Percentiles rank a stretch among this genome's conserved stretches.
Conservation (phyloP, 306 rosid genomes). For the Quillaja saponaria region DNA sequence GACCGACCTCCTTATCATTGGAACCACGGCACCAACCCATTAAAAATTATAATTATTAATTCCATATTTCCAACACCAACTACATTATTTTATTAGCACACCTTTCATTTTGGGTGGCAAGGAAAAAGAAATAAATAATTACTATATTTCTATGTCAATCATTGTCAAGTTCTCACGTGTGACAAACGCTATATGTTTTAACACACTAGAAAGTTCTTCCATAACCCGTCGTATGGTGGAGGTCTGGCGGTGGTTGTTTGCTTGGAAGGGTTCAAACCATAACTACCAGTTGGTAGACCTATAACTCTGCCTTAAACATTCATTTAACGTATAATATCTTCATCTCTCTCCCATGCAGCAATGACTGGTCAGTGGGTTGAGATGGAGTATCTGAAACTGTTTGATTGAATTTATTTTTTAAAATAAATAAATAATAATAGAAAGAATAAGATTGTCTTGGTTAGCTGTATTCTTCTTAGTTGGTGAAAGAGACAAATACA, state of each 20-base stretch:
- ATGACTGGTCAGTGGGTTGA: not conserved
- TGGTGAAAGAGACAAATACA: conserved; percentile 50
- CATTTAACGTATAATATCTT: conserved; percentile 50
- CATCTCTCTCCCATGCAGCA: not conserved
- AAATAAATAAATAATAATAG: not conserved
- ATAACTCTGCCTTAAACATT: conserved; percentile 54
- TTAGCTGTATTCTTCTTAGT: conserved; percentile 43
- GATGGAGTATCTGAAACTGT: conserved; percentile 1
- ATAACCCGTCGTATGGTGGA: no score
- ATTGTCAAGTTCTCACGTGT: conserved; percentile 63
- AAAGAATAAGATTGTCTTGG: not conserved
- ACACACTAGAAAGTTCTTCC: no score
- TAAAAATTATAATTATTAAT: conserved; percentile 32
- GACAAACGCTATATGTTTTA: conserved; percentile 35
- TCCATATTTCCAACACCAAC: conserved; percentile 61
- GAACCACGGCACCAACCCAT: conserved; percentile 78
- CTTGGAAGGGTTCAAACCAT: conserved; percentile 62
- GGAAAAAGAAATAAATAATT: conserved; percentile 46
- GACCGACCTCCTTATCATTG: conserved; percentile 78
- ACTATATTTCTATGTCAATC: conserved; percentile 47
- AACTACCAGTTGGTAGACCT: conserved; percentile 93
- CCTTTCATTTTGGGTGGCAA: no score
- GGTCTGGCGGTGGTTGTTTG: conserved; percentile 54
- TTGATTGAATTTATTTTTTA: not conserved
- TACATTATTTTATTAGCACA: conserved; percentile 29